Conservation (phyloP, 805 yeast species). For the Wickerhamiella sergipiensis region DNA sequence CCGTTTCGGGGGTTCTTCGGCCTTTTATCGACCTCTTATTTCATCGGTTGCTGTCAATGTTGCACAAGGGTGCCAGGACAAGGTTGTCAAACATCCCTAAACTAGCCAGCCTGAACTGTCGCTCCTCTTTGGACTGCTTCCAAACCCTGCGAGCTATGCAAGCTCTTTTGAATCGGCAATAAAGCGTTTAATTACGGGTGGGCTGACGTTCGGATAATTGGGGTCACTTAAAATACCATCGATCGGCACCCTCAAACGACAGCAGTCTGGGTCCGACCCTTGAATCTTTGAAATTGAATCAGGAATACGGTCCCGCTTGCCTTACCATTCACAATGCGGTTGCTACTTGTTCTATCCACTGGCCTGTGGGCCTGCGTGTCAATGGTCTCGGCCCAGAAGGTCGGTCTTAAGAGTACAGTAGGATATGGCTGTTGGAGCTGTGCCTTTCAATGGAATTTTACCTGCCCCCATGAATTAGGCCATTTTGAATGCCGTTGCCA, state of each 20-base stretch:
- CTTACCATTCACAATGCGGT: background rate
- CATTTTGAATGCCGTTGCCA: conserved; percentile 20
- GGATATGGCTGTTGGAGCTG: conserved; percentile 24
- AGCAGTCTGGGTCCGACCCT: too few relatives aligned
- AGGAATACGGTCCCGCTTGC: background rate
- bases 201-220: too few relatives aligned
- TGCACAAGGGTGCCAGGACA: too few relatives aligned
- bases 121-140: background rate
- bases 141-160: background rate
- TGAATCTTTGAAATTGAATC: too few relatives aligned
- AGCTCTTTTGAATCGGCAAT: background rate
- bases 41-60: too few relatives aligned
- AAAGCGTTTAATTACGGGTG: background rate
- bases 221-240: background rate
- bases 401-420: conserved; percentile 20
- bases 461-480: conserved; percentile 17
- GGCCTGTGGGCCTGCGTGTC: background rate
- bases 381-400: conserved; percentile 17
- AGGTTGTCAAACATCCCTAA: too few relatives aligned
- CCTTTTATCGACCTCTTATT: too few relatives aligned
- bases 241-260: background rate
- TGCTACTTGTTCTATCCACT: background rate
- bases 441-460: conserved; percentile 22
- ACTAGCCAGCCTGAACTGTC: too few relatives aligned
- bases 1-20: too few relatives aligned